These are phyloP conservation scores for Populus nigra DNA, from an alignment of 345 rosid genomes.

Conservation along the genomic window DNA sequence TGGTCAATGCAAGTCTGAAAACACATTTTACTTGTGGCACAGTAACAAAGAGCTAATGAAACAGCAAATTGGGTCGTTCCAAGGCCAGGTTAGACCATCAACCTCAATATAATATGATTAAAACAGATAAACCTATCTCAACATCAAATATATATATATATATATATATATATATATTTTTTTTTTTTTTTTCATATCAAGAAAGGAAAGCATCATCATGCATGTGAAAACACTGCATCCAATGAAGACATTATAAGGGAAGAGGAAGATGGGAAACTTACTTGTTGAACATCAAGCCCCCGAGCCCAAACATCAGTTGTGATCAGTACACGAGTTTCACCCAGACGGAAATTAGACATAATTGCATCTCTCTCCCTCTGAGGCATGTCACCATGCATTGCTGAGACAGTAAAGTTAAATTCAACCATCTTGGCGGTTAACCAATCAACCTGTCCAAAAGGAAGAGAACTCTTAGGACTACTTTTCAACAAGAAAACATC, in stretches of 20 bases:
- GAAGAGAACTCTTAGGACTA: not conserved
- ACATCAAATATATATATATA: not conserved
- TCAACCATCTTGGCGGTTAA: slow-evolving; percentile 95
- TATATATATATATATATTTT: too few relatives aligned
- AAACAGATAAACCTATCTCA: not conserved
- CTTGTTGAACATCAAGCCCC: slow-evolving; percentile 97
- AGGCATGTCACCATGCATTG: slow-evolving; percentile 99
- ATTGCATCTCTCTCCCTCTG: slow-evolving; percentile 95
- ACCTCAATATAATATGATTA: not conserved
- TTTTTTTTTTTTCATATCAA: not conserved
- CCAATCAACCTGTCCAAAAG: slow-evolving; percentile 81
- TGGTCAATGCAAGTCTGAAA: not conserved
- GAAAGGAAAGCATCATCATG: not conserved
- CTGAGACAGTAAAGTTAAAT: slow-evolving; percentile 83
- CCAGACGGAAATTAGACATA: slow-evolving; percentile 75
- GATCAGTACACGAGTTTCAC: slow-evolving; percentile 85
- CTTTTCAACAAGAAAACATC: not conserved
- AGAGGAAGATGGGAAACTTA: slow-evolving; percentile 24
- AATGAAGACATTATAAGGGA: not conserved
- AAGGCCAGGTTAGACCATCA: not conserved
- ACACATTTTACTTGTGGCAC: not conserved
- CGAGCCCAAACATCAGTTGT: slow-evolving; percentile 99
- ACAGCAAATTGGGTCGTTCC: not conserved
- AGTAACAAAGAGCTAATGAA: not conserved
- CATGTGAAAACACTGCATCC: not conserved